A percentile compares a stretch with the other conserved stretches of the same genome.
Evolutionary conservation across 257 asterid species (phyloP).

Genomic region (Paulownia fortunei): DNA sequence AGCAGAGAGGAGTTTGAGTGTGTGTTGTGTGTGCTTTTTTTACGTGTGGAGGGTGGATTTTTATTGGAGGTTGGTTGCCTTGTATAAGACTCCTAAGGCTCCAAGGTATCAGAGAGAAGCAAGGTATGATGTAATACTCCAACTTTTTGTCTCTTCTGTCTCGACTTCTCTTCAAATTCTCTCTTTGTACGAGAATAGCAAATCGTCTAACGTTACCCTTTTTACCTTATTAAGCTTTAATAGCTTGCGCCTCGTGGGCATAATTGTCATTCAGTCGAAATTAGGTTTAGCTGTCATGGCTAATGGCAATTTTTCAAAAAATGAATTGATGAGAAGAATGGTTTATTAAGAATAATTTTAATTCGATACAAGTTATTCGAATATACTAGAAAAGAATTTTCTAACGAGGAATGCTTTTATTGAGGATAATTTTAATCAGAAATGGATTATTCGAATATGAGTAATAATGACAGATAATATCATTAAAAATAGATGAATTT

Average conservation of each 20-base stretch:
- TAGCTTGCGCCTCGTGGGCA: neutral
- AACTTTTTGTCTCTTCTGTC: neutral
- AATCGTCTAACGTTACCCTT: neutral
- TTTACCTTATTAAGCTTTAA: neutral
- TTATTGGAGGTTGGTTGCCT: neutral
- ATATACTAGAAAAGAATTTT: no score
- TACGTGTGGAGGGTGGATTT: neutral
- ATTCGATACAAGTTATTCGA: neutral
- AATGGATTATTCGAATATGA: neutral
- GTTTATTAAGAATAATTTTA: no score
- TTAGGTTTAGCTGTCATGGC: neutral
- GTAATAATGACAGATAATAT: neutral
- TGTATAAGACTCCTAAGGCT: neutral
- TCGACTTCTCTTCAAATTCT: neutral
- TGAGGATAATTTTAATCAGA: neutral
- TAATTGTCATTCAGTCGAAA: neutral
- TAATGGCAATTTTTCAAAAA: neutral
- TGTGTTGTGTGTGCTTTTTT: conserved; percentile 3
- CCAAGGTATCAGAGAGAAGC: neutral
- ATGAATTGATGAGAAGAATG: no score
- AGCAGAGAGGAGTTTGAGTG: neutral
- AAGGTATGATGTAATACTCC: neutral
- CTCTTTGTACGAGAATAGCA: neutral
- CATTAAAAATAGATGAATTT: no score
- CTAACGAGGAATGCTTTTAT: neutral